phyloP scores from a whole-genome alignment of 2,329 filamentous ascomycete genomes.

The Colletotrichum simmondsii region DNA sequence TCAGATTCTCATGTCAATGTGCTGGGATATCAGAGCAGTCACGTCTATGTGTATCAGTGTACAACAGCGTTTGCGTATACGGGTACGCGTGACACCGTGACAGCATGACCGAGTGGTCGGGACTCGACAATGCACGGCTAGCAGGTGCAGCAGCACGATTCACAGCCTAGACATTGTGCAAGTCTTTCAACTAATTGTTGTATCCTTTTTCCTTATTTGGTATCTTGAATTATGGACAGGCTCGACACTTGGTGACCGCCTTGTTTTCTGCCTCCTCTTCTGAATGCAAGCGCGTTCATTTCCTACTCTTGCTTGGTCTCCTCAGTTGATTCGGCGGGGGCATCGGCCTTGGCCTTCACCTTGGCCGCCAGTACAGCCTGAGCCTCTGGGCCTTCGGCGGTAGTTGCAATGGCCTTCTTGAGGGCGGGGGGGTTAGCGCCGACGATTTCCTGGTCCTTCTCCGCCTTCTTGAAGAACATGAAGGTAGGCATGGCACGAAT shows the following conservation, averaged over 20 bases:
- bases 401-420: conserved; percentile 50
- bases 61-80: too few species aligned
- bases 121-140: not conserved
- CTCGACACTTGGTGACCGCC: too few species aligned
- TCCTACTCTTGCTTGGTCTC: too few species aligned
- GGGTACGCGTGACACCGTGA: not conserved
- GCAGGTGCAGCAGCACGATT: not conserved
- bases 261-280: too few species aligned
- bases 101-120: not conserved
- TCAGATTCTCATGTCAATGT: too few species aligned
- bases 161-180: not conserved
- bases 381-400: too few species aligned
- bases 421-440: conserved; percentile 84
- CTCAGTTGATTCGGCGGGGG: too few species aligned
- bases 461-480: conserved; percentile 81
- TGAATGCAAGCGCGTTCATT: too few species aligned
- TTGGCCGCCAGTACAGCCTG: too few species aligned
- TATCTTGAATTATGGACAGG: not conserved
- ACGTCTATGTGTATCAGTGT: too few species aligned
- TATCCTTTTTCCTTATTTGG: not conserved
- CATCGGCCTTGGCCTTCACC: not conserved
- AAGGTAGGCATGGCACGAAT: conserved; percentile 96
- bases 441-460: conserved; percentile 78
- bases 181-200: not conserved
- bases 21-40: too few species aligned